These are phyloP conservation scores for Tephrocybe sp. DNA, from an alignment of 768 basidiomycete genomes.

Conservation along the genomic window DNA sequence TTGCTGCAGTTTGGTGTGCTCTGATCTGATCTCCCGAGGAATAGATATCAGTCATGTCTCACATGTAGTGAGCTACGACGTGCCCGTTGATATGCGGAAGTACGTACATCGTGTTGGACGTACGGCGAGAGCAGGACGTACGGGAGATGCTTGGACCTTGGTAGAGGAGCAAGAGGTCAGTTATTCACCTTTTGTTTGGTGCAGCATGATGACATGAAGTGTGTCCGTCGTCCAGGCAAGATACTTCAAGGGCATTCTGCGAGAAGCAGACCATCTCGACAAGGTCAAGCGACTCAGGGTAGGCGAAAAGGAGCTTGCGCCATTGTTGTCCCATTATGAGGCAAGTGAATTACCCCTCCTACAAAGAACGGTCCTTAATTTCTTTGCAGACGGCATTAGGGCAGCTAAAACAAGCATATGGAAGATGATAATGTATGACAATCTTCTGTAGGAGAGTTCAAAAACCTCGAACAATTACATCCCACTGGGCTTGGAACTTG, in stretches of 20 bases:
- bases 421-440: slow-evolving; percentile 19
- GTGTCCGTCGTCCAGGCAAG: slow-evolving; percentile 65
- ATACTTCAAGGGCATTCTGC: slow-evolving; percentile 84
- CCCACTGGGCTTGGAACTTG: neutral
- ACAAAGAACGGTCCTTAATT: neutral
- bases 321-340: slow-evolving; percentile 63
- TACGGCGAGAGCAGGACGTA: slow-evolving; percentile 89
- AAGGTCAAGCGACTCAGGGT: slow-evolving; percentile 69
- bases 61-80: slow-evolving; percentile 94
- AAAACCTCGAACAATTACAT: neutral
- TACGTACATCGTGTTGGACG: slow-evolving; percentile 97
- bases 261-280: slow-evolving; percentile 64
- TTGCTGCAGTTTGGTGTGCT: slow-evolving; percentile 78
- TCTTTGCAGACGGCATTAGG: slow-evolving; percentile 33
- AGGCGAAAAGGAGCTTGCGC: slow-evolving; percentile 54
- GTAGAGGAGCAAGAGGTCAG: slow-evolving; percentile 91
- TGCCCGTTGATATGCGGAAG: slow-evolving; percentile 95
- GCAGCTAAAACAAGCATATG: slow-evolving; percentile 37
- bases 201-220: neutral
- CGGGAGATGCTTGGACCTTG: slow-evolving; percentile 90
- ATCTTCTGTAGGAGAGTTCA: too few species aligned
- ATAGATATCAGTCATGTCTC: slow-evolving; percentile 92
- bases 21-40: slow-evolving; percentile 93
- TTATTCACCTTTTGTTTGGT: neutral
- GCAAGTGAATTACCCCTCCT: slow-evolving; percentile 32